Conservation (phyloP, 23 red algal genomes). For the Chondrus crispus region DNA sequence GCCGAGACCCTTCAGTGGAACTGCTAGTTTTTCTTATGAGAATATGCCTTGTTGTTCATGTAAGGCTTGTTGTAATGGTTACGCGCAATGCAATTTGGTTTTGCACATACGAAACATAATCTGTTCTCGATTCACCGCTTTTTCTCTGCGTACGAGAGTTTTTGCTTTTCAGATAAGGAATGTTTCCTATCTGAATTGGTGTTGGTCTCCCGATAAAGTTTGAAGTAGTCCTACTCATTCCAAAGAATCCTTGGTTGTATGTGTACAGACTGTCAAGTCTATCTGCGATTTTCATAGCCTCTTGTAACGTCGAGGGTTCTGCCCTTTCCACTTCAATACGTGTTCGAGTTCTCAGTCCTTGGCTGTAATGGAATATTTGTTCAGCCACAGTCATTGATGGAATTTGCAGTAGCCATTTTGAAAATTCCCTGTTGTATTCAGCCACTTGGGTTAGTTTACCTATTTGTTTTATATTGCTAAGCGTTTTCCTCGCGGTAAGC, state of each 20-base stretch:
- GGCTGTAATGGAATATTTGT: not conserved
- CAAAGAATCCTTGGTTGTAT: not conserved
- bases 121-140: no score
- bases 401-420: slow-evolving; percentile 7
- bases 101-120: no score
- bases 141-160: no score
- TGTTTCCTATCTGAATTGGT: not conserved
- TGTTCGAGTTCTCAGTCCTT: not conserved
- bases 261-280: not conserved
- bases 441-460: not conserved
- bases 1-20: no score
- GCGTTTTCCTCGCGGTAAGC: not conserved
- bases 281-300: slow-evolving; percentile 12
- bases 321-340: not conserved
- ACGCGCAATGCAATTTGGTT: no score
- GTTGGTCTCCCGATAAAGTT: not conserved
- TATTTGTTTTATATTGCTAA: slow-evolving; percentile 6
- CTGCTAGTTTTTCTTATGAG: no score
- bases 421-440: not conserved
- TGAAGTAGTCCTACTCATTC: not conserved
- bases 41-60: no score
- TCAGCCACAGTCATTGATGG: not conserved
- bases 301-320: not conserved
- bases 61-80: no score
- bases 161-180: no score